Conservation (phyloP, 2,329 filamentous ascomycete species). For the Penicillium sp. region DNA sequence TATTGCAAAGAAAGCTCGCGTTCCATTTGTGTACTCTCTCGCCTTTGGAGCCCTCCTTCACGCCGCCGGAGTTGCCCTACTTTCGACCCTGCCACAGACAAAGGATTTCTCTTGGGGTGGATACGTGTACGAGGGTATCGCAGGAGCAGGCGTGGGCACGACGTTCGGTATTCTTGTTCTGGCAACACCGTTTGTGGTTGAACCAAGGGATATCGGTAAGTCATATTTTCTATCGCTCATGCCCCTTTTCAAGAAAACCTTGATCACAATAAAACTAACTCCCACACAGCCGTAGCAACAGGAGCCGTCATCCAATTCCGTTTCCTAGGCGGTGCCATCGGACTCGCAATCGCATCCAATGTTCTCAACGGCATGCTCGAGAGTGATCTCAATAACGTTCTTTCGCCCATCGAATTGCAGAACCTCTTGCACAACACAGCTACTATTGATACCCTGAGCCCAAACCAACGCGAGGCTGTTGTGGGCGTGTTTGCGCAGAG, state of each 20-base stretch:
- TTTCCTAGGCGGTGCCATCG: conserved; percentile 25
- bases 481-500: conserved; percentile 19
- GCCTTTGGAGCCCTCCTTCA: conserved; percentile 23
- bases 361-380: conserved; percentile 22
- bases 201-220: conserved; percentile 24
- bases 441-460: conserved; percentile 13
- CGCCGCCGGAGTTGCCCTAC: conserved; percentile 23
- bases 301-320: conserved; percentile 23
- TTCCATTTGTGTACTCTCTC: conserved; percentile 26
- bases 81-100: conserved; percentile 19
- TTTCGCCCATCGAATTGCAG: conserved; percentile 18
- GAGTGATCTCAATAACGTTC: conserved; percentile 16
- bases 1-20: conserved; percentile 19
- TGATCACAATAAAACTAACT: not conserved
- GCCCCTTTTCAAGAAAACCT: not conserved
- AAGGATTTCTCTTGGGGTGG: conserved; percentile 20
- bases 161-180: conserved; percentile 23
- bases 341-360: conserved; percentile 24
- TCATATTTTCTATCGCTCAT: not conserved
- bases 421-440: conserved; percentile 21
- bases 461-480: conserved; percentile 15
- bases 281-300: conserved; percentile 22
- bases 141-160: conserved; percentile 22
- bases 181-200: conserved; percentile 23
- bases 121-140: conserved; percentile 21